Evolutionary conservation across 2,329 filamentous ascomycete species (phyloP).

Genomic region (Pseudogymnoascus pannorum): DNA sequence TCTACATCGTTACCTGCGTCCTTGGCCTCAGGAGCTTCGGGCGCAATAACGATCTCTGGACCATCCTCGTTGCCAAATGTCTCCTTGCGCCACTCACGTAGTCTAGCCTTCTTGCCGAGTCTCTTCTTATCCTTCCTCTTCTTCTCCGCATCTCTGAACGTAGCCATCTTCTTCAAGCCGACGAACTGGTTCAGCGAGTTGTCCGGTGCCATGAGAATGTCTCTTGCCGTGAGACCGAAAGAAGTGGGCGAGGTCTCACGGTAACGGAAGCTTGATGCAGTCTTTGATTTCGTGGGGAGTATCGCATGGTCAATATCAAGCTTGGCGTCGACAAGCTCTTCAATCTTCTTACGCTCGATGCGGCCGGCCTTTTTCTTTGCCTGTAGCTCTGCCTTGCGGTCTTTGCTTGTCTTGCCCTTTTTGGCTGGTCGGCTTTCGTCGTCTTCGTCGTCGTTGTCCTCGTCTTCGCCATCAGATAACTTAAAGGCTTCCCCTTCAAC

Average conservation of each 20-base stretch:
- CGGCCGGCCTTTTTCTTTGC: slow-evolving; percentile 64
- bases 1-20: slow-evolving; percentile 23
- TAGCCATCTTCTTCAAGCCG: slow-evolving; percentile 88
- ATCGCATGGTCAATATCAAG: slow-evolving; percentile 65
- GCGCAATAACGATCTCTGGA: slow-evolving; percentile 27
- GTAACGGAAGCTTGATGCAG: slow-evolving; percentile 67
- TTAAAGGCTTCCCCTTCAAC: slow-evolving; percentile 41
- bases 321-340: slow-evolving; percentile 75
- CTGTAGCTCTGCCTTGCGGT: slow-evolving; percentile 51
- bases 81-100: slow-evolving; percentile 75
- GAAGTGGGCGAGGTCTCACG: slow-evolving; percentile 85
- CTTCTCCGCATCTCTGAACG: slow-evolving; percentile 81
- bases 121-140: slow-evolving; percentile 83
- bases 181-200: slow-evolving; percentile 80
- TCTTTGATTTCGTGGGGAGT: slow-evolving; percentile 46
- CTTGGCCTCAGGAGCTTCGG: slow-evolving; percentile 18
- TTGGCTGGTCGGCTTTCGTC: slow-evolving; percentile 38
- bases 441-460: slow-evolving; percentile 35
- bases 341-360: slow-evolving; percentile 74
- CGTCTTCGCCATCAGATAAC: slow-evolving; percentile 37
- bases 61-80: slow-evolving; percentile 48
- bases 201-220: slow-evolving; percentile 88
- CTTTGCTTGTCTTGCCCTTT: slow-evolving; percentile 53
- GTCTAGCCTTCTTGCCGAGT: slow-evolving; percentile 83
- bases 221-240: slow-evolving; percentile 81